Conservation (phyloP, 495 filamentous ascomycete genomes). For the Daldinia childiae region DNA sequence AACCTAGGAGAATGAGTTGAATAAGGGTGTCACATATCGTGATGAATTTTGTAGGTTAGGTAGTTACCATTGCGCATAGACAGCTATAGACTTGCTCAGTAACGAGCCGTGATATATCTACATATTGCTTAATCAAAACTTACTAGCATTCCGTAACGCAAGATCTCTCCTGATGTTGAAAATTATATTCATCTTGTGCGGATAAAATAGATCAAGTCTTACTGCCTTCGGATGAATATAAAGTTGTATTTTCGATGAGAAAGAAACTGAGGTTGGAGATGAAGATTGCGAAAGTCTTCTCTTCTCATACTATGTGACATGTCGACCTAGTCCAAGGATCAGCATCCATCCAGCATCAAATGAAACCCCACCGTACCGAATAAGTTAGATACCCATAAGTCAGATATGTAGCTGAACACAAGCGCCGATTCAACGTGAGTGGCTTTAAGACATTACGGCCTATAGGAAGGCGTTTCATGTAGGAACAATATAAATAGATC, state of each 20-base stretch:
- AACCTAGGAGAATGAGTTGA: constrained; percentile 10
- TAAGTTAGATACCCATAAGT: not conserved
- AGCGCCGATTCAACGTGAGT: not conserved
- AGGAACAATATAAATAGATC: too few species aligned
- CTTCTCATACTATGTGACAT: not conserved
- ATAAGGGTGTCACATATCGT: not conserved
- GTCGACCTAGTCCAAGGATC: not conserved
- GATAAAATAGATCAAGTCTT: not conserved
- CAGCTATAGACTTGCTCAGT: constrained; percentile 14
- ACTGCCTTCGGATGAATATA: not conserved
- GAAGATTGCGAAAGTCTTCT: not conserved
- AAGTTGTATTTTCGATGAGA: not conserved
- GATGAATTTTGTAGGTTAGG: too few species aligned
- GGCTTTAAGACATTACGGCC: not conserved
- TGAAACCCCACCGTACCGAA: not conserved
- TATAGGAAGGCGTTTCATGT: not conserved
- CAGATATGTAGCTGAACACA: not conserved
- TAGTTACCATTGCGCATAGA: constrained; percentile 34
- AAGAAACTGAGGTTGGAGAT: not conserved
- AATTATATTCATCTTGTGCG: constrained; percentile 14
- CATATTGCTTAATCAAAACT: not conserved
- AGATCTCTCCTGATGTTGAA: constrained; percentile 18
- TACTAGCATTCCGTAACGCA: constrained; percentile 23
- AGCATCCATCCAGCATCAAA: not conserved
- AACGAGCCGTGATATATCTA: not conserved